These are phyloP conservation scores for Pelargonium exstipulatum DNA, from an alignment of 441 rosid species.

Conservation along the genomic window DNA sequence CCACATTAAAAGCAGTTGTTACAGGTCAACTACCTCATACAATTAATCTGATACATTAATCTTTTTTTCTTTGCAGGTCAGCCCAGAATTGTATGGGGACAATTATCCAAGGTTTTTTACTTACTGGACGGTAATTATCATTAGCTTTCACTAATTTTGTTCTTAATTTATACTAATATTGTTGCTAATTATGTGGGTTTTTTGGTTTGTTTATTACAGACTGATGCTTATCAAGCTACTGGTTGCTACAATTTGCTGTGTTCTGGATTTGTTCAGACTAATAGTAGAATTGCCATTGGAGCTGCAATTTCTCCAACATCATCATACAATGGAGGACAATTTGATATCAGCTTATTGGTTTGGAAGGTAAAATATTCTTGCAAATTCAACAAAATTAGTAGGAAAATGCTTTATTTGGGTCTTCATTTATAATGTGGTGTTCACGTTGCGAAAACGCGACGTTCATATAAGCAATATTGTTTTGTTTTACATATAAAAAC, in stretches of 20 bases:
- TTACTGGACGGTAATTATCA: conserved; percentile 68
- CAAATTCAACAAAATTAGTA: conserved; percentile 26
- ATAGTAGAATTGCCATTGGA: conserved; percentile 75
- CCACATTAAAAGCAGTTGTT: no score
- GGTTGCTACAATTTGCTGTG: conserved; percentile 97
- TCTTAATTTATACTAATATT: neutral
- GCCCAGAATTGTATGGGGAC: conserved; percentile 96
- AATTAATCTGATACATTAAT: conserved; percentile 25
- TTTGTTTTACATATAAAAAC: no score
- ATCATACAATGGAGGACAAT: conserved; percentile 72
- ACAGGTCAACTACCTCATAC: neutral
- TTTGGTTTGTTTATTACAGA: conserved; percentile 36
- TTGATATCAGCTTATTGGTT: conserved; percentile 73
- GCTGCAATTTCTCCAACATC: conserved; percentile 98
- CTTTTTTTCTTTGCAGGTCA: conserved; percentile 59
- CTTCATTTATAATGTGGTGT: no score
- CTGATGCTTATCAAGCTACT: conserved; percentile 91
- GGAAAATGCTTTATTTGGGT: neutral
- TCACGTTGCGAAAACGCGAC: no score
- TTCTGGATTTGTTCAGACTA: conserved; percentile 93
- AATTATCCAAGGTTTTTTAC: conserved; percentile 88
- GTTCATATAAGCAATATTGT: no score
- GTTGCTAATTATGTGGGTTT: no score
- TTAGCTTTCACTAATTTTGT: neutral
- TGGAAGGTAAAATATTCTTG: conserved; percentile 47